Evolutionary conservation across 2,329 filamentous ascomycete genomes (phyloP), one percentile per base, ranked within the genome.

Genomic region (Cladosporium phlei): DNA sequence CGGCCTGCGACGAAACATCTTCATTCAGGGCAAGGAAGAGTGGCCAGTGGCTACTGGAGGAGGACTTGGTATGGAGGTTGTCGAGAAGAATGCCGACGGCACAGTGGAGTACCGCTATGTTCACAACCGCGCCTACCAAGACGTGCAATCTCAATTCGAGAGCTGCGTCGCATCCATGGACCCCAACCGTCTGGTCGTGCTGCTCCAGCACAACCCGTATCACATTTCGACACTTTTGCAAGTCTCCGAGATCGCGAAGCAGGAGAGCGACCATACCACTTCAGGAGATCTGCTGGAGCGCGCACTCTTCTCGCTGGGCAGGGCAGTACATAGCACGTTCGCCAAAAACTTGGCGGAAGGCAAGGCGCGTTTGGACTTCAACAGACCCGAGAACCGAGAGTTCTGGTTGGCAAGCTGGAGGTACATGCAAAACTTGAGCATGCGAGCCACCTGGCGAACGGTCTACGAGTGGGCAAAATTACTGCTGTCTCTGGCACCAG

Each of bases 191-290:
- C 79, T 98, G 69, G 82, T 97, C 32, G 72, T 82, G 27, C 78
- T 93, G 42, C 73, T 97, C 2, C 77, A 80, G 52, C 73, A 75
- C 55, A 82, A 88, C 58, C 86, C 91, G 3, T 97, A 96, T 64
- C 90, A 97, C 63, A 85, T 97, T 55, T 93, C 88, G 1, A 90
- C 88, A 2, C 77, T 97, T n/a, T 81, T 97, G 17, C 90, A 96
- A 63, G 89, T 95, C 21, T 94, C 88, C 52, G 88, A 88, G 63
- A 86, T 97, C 39, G 89, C 89, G 10, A 91, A 93, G 63, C 86
- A 95, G 55, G 88, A 96, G 61, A 82, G 88, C 44, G 93, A 97
- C 61, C 84, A 89, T 63, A 81, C 90, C 1, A 79, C 93, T 3
- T 83, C 91, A 0, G 85, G 88, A 3, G 90, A 97, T 59, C 77